Base-by-base conservation (phyloP, 805 yeast genomes). In the Millerozyma acaciae region DNA sequence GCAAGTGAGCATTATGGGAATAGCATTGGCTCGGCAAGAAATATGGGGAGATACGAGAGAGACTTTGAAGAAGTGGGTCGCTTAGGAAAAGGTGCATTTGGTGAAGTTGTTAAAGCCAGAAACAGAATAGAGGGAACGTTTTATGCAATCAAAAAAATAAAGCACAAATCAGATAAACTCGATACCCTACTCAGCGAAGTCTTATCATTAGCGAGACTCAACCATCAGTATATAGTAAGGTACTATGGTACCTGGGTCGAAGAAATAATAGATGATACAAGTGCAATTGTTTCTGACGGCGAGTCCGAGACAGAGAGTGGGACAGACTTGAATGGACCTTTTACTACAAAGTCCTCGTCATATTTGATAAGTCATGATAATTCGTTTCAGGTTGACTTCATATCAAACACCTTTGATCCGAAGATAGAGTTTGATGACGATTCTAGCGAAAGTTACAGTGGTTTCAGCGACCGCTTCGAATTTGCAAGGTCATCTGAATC, bases 201-300 rank as follows among this genome's bases (percentile, higher is more conserved):
- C 0, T 79, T 89, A 75, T 72, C 95, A 8, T 70, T 93, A 45
- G 95, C 97, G 2, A 70, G 97, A 39, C 67, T 93, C 33, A 90
- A 89, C 47, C 97, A 93, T 52, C 97, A 89, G 53, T 90, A 87
- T 55, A 96, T 93, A 25, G 98, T 93, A 3, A 66, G 99, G 36
- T 93, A 93, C 58, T 93, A 85, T 59, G 95, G 97, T 3, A 96
- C 97, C 0, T 93, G 99, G 99, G 74, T 90, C 4, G 97, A 89
- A 51, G 94, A 86, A 35, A 80, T 79, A 18, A 47, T 52, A 16
- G 45, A 48, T 1, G 38, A 37, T 9, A 39, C 37, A 4, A 39
- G 39, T 3, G 49, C 47, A 3, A 50, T 57, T n/a, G 62, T 50
- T 6, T 47, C 46, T 1, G 50, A 40, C 3, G 47, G 39, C 1